Base-by-base conservation (phyloP, 768 basidiomycete genomes). In the Lepiota brunneoincarnata region DNA sequence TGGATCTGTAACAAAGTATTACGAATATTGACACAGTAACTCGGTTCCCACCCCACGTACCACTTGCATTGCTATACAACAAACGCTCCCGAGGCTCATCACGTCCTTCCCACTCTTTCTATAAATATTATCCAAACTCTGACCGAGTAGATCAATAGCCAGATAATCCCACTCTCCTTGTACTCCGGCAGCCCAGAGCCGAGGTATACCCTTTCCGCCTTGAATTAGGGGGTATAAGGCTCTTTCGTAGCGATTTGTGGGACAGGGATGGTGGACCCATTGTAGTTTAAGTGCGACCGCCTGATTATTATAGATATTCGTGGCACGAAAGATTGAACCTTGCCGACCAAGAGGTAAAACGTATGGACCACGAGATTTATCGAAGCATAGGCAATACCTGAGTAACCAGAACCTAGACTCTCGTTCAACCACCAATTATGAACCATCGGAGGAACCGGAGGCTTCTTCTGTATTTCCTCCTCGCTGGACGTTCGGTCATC, bases 221-320 rank as follows among this genome's bases (percentile, higher is more conserved):
- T 86, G 87, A 11, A 91, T 68, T 6, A 77, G 60, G 17, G 87
- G 88, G 62, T 89, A 91, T 50, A 91, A 74, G 55, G 70, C 57
- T 15, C 86, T 80, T 63, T 91, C 89, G 50, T 85, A 89, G 26
- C 69, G 73, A 62, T 91, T 91, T 3, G 89, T 89, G 0, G 87
- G 89, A 61, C 87, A 90, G 63, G 86, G 81, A 54, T 88, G 83
- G 58, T 89, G 73, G 18, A 81, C 69, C 52, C 77, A 74, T 67
- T 91, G 89, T 9, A 91, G 71, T 64, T 91, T 91, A 50, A 91
- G 75, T 2, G 89, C 89, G 38, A 87, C 86, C n/a, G 75, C 65
- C 39, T 84, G 75, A 17, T 75, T 72, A 2, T 72, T 84, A 61
- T 82, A 73, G 1, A 89, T 58, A 59, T 91, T 69, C 12, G 61